These are phyloP conservation scores for Colletotrichum lupini DNA, from an alignment of 2,329 filamentous ascomycete species.

Conservation along the genomic window DNA sequence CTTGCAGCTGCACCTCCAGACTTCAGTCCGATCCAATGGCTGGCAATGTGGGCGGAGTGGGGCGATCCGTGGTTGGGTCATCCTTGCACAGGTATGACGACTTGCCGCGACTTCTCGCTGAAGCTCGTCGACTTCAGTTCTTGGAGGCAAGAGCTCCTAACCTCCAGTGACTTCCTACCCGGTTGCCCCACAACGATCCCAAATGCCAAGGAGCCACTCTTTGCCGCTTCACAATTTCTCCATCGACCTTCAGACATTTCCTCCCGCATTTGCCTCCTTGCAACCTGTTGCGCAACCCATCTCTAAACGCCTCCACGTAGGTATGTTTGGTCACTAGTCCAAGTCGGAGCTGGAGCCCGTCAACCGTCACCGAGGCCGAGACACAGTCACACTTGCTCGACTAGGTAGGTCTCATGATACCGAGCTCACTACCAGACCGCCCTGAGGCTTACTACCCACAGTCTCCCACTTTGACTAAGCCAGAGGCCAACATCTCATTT, in stretches of 20 bases:
- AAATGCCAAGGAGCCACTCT: constrained; percentile 23
- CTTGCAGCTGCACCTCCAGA: constrained; percentile 12
- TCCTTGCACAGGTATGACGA: constrained; percentile 33
- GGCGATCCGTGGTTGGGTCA: constrained; percentile 30
- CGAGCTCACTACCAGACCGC: neutral
- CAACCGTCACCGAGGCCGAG: neutral
- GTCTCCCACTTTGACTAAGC: neutral
- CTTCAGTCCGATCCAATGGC: constrained; percentile 18
- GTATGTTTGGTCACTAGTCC: neutral
- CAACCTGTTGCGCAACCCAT: neutral
- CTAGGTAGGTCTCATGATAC: neutral
- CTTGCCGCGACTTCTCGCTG: constrained; percentile 10
- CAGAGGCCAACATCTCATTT: neutral
- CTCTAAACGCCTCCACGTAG: neutral
- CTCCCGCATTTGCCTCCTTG: neutral
- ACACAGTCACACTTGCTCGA: neutral
- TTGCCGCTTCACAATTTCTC: constrained; percentile 25
- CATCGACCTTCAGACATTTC: neutral
- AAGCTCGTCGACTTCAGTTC: neutral
- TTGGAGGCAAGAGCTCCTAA: neutral
- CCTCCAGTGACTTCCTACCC: too few species aligned
- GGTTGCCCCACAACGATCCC: neutral
- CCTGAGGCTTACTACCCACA: too few species aligned
- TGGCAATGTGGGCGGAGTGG: constrained; percentile 5
- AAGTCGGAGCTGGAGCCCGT: neutral